Evolutionary conservation across 139 green algal genomes (phyloP).

Genomic region (Chlorella sp.): DNA sequence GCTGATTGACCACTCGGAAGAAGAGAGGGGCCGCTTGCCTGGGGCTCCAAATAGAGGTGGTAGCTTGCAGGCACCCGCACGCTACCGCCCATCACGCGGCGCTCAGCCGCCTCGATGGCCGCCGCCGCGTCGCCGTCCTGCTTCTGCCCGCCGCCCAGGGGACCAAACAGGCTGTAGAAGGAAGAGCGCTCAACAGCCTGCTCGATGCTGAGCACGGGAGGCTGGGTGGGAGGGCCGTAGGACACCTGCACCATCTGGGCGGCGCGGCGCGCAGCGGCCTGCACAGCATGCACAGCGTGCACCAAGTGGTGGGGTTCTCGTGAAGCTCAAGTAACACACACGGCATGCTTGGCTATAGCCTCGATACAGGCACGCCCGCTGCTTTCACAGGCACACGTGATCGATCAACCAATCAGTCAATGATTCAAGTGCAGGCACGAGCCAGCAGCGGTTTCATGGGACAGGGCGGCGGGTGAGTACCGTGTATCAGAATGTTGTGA

Average conservation of each 20-base stretch:
- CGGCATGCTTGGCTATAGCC: no score
- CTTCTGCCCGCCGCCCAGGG: neutral
- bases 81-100: neutral
- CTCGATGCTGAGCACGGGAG: conserved; percentile 57
- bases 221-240: conserved; percentile 34
- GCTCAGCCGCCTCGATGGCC: conserved; percentile 11
- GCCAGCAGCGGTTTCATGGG: no score
- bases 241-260: conserved; percentile 35
- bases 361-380: no score
- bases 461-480: no score
- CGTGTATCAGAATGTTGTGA: no score
- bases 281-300: neutral
- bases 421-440: no score
- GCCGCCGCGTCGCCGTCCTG: conserved; percentile 15
- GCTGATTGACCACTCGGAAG: no score
- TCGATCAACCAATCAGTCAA: no score
- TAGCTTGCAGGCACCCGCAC: conserved; percentile 31
- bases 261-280: neutral
- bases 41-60: conserved; percentile 78
- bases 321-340: neutral
- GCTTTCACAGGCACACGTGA: no score
- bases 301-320: neutral
- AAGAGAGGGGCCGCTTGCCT: conserved; percentile 15
- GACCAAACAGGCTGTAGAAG: neutral
- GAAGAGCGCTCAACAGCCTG: conserved; percentile 32